Conservation (phyloP, 139 green algal genomes). For the Tetradesmus obliquus region DNA sequence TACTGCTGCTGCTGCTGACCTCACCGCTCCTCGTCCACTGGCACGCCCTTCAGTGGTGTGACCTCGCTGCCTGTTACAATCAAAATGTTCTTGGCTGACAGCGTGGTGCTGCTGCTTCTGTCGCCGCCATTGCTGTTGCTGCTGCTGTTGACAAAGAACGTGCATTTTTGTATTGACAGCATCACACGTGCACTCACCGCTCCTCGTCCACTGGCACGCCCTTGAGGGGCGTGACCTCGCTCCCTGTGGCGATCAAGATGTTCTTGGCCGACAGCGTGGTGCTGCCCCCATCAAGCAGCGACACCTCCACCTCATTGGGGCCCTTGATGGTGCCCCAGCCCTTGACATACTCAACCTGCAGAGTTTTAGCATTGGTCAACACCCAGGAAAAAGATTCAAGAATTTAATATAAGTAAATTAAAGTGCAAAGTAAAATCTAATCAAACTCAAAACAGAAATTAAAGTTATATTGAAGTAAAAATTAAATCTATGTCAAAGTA, state of each 20-base stretch:
- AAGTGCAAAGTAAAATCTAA: no score
- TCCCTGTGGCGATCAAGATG: slow-evolving; percentile 97
- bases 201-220: slow-evolving; percentile 96
- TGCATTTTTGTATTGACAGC: background rate
- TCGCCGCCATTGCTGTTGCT: background rate
- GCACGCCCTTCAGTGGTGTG: slow-evolving; percentile 83
- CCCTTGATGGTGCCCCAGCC: slow-evolving; percentile 90
- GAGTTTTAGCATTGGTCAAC: background rate
- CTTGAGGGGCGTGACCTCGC: slow-evolving; percentile 89
- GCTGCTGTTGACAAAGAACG: background rate
- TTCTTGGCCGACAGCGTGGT: slow-evolving; percentile 87
- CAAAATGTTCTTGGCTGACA: slow-evolving; percentile 94
- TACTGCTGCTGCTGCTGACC: background rate
- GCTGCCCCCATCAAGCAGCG: slow-evolving; percentile 73
- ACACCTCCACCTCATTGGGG: slow-evolving; percentile 88
- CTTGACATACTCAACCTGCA: slow-evolving; percentile 92
- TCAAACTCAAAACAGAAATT: no score
- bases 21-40: slow-evolving; percentile 93
- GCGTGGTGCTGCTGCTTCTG: slow-evolving; percentile 41
- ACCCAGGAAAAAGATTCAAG: no score
- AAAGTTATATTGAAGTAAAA: no score
- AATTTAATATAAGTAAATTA: no score
- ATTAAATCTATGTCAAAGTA: no score
- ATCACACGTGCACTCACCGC: slow-evolving; percentile 57
- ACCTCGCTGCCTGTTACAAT: slow-evolving; percentile 96